Percentiles rank a stretch among this genome's conserved stretches.
Evolutionary conservation across 257 asterid genomes (phyloP).

Genomic region (Nicotiana knightiana): DNA sequence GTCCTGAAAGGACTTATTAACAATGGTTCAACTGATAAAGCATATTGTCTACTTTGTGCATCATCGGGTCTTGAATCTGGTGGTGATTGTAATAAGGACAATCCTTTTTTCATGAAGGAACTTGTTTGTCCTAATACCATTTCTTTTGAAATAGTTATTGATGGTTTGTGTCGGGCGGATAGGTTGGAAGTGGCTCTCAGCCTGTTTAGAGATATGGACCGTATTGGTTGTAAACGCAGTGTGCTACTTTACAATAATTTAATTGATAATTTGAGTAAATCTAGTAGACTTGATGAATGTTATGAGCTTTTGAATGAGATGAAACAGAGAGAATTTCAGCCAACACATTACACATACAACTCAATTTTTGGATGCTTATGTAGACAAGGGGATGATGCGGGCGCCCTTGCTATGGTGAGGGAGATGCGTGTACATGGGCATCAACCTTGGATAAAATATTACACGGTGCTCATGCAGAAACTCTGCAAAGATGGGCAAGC

Average conservation of each 20-base stretch:
- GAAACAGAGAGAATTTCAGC: conserved; percentile 55
- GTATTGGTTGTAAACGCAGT: conserved; percentile 39
- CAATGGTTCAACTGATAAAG: conserved; percentile 54
- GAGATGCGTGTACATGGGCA: conserved; percentile 71
- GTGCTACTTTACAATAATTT: conserved; percentile 64
- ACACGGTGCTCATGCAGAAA: conserved; percentile 57
- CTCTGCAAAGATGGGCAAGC: conserved; percentile 58
- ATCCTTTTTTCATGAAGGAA: conserved; percentile 11
- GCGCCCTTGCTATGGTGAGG: conserved; percentile 53
- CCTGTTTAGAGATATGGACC: conserved; percentile 53
- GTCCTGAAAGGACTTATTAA: conserved; percentile 46
- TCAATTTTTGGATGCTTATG: conserved; percentile 82
- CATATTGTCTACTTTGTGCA: conserved; percentile 49
- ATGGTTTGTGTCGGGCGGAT: conserved; percentile 52
- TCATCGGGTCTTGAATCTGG: conserved; percentile 19
- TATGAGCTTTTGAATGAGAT: conserved; percentile 54
- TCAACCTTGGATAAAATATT: conserved; percentile 86
- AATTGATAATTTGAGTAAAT: conserved; percentile 50
- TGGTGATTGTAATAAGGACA: conserved; percentile 31
- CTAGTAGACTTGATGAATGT: conserved; percentile 51
- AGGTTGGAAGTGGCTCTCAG: conserved; percentile 59
- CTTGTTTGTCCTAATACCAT: conserved; percentile 31
- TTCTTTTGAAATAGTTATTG: conserved; percentile 61
- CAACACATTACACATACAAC: conserved; percentile 80
- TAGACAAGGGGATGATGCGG: conserved; percentile 44